phyloP scores from a whole-genome alignment of 1,284 basidiomycete genomes.

The Rhodotorula sp. region DNA sequence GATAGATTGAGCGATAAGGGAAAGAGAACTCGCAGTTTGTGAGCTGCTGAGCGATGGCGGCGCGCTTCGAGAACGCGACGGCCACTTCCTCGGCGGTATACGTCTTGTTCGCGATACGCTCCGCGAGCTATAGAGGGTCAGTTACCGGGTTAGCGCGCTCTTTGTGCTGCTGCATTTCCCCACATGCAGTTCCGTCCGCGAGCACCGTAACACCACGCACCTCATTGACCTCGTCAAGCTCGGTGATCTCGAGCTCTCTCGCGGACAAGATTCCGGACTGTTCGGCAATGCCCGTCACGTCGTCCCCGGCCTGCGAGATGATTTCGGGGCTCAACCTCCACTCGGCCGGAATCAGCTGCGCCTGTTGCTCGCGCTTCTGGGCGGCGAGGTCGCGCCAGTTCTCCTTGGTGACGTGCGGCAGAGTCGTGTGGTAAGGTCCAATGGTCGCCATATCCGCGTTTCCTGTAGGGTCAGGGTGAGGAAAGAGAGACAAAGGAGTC shows the following conservation, averaged over 20 bases:
- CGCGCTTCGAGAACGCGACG: conserved; percentile 46
- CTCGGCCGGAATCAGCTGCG: conserved; percentile 4
- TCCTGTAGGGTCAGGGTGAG: too few relatives aligned
- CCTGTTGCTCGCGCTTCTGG: conserved; percentile 1
- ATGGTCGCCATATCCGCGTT: not conserved
- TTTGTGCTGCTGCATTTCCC: not conserved
- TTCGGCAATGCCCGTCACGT: conserved; percentile 3
- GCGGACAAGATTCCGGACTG: conserved; percentile 4
- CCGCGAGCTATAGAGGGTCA: conserved; percentile 44
- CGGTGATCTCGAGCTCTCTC: conserved; percentile 22
- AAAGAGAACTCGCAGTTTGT: conserved; percentile 7
- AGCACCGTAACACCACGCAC: not conserved
- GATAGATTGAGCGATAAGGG: not conserved
- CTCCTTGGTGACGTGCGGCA: conserved; percentile 8
- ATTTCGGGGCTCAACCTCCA: not conserved
- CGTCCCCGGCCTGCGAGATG: not conserved
- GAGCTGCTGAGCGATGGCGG: conserved; percentile 48
- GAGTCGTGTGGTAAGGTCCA: conserved; percentile 2
- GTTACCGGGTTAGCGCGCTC: not conserved
- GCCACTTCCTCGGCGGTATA: conserved; percentile 46
- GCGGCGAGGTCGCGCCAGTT: conserved; percentile 7
- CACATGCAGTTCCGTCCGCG: not conserved
- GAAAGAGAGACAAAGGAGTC: not conserved
- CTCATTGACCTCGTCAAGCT: conserved; percentile 31
- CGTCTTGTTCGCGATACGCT: conserved; percentile 43